Conservation (phyloP, 164 flowering plant genomes). For the Annona squamosa region DNA sequence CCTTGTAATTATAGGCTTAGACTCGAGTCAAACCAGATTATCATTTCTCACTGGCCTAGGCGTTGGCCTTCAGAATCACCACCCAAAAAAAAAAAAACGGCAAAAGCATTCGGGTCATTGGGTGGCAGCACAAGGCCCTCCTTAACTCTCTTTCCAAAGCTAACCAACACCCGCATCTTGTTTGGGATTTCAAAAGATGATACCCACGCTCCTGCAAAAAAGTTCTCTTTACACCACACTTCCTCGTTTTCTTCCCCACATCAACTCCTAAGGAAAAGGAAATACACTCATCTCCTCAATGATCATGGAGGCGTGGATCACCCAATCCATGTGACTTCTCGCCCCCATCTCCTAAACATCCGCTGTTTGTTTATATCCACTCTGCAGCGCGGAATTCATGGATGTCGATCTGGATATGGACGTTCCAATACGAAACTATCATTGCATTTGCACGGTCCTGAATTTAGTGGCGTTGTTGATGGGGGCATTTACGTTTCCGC, state of each 20-base stretch:
- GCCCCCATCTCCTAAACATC: neutral
- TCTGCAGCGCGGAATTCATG: neutral
- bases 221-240: constrained; percentile 20
- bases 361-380: neutral
- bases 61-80: constrained; percentile 9
- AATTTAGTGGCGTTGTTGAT: too few species aligned
- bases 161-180: constrained; percentile 50
- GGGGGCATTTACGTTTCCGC: neutral
- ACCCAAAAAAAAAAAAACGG: neutral
- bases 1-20: neutral
- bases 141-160: constrained; percentile 30
- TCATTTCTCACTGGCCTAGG: neutral
- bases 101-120: too few species aligned
- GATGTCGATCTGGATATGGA: neutral
- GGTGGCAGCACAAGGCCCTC: neutral
- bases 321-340: neutral
- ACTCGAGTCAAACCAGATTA: constrained; percentile 19
- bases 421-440: too few species aligned
- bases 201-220: constrained; percentile 23
- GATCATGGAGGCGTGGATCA: neutral
- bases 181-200: constrained; percentile 38
- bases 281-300: constrained; percentile 3
- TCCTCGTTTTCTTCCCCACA: constrained; percentile 6
- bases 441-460: too few species aligned
- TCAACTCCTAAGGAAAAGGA: constrained; percentile 15